These are phyloP conservation scores for Trichoderma erinaceum DNA, from an alignment of 495 filamentous ascomycete species.

Conservation along the genomic window DNA sequence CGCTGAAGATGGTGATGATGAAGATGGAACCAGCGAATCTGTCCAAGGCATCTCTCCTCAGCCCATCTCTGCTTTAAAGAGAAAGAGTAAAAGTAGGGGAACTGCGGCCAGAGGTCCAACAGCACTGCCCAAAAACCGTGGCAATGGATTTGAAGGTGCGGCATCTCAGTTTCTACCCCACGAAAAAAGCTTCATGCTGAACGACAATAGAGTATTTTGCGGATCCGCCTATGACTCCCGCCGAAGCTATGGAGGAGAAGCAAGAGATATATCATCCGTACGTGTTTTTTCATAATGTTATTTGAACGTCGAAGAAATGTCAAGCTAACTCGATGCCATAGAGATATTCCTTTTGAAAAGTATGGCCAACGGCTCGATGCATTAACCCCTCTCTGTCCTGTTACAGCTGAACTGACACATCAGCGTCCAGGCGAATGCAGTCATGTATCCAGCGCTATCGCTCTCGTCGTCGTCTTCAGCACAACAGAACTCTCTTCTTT, in stretches of 20 bases:
- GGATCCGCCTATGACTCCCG: slow-evolving; percentile 70
- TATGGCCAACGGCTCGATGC: slow-evolving; percentile 20
- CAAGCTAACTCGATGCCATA: slow-evolving; percentile 20
- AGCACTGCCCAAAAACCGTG: slow-evolving; percentile 24
- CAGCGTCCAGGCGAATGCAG: slow-evolving; percentile 62
- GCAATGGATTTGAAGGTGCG: slow-evolving; percentile 42
- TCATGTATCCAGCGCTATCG: slow-evolving; percentile 78
- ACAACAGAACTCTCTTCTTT: slow-evolving; percentile 57
- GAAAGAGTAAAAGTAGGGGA: slow-evolving; percentile 27
- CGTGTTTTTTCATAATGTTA: slow-evolving; percentile 16
- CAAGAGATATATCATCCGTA: slow-evolving; percentile 51
- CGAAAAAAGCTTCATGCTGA: slow-evolving; percentile 13
- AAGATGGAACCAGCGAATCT: not conserved
- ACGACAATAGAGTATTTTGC: slow-evolving; percentile 56
- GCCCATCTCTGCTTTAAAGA: slow-evolving; percentile 21
- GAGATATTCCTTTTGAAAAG: slow-evolving; percentile 33
- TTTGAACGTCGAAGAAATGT: slow-evolving; percentile 12
- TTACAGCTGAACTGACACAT: not conserved
- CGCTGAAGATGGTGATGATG: not conserved
- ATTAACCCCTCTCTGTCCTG: not conserved
- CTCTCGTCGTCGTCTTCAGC: slow-evolving; percentile 64
- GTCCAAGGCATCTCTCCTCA: not conserved
- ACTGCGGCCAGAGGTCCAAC: slow-evolving; percentile 19
- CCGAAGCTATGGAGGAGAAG: slow-evolving; percentile 54
- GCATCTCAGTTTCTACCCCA: slow-evolving; percentile 3